These are phyloP conservation scores for Penicillium fimorum DNA, from an alignment of 495 filamentous ascomycete species.

Conservation along the genomic window DNA sequence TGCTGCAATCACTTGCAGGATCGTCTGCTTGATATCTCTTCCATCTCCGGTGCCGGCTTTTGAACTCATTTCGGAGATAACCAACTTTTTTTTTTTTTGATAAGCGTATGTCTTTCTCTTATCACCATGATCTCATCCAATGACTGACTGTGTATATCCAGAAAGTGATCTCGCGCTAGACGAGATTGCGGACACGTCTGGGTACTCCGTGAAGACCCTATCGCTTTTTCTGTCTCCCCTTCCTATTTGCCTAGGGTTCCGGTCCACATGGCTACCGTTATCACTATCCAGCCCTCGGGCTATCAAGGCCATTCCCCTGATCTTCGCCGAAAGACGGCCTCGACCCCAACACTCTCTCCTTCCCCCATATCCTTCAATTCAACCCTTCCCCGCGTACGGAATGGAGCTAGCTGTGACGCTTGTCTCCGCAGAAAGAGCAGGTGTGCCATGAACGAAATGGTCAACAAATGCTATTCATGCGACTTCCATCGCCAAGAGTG, in stretches of 20 bases:
- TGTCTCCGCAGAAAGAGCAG: slow-evolving; percentile 83
- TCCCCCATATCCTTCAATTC: slow-evolving; percentile 32
- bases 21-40: slow-evolving; percentile 14
- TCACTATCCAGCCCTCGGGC: slow-evolving; percentile 44
- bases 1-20: slow-evolving; percentile 30
- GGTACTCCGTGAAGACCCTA: slow-evolving; percentile 4
- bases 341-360: slow-evolving; percentile 32
- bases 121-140: slow-evolving; percentile 9
- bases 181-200: slow-evolving; percentile 1
- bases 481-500: slow-evolving; percentile 55
- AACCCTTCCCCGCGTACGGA: slow-evolving; percentile 33
- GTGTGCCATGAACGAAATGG: slow-evolving; percentile 76
- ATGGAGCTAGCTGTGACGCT: slow-evolving; percentile 67
- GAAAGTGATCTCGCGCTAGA: not conserved
- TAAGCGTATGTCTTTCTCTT: slow-evolving; percentile 14
- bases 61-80: slow-evolving; percentile 20
- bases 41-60: slow-evolving; percentile 10
- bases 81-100: slow-evolving; percentile 11
- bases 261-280: slow-evolving; percentile 40
- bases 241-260: not conserved
- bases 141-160: slow-evolving; percentile 6
- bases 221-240: not conserved
- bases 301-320: slow-evolving; percentile 31
- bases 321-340: slow-evolving; percentile 28
- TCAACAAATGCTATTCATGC: slow-evolving; percentile 54